Percentiles rank a stretch among this genome's conserved stretches.
Conservation (phyloP, 2,329 filamentous ascomycete genomes). For the Thelonectria olida region DNA sequence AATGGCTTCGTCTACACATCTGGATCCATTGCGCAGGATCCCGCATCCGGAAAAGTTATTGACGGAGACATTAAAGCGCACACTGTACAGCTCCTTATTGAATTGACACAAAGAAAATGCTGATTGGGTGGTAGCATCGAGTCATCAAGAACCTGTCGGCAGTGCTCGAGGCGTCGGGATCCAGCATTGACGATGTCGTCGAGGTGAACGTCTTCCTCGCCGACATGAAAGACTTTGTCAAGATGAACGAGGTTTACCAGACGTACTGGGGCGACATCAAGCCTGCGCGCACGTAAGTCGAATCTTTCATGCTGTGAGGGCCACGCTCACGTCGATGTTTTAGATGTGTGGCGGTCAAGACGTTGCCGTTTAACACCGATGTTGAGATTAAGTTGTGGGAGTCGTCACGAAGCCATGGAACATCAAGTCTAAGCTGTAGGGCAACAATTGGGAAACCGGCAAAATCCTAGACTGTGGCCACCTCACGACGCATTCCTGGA, state of each 20-base stretch:
- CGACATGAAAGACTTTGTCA: slow-evolving; percentile 76
- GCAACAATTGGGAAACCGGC: too few relatives aligned
- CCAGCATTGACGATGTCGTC: slow-evolving; percentile 70
- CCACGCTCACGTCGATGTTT: background rate
- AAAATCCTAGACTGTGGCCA: too few relatives aligned
- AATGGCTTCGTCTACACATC: slow-evolving; percentile 75
- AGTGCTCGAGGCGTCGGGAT: slow-evolving; percentile 74
- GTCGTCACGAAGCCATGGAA: slow-evolving; percentile 29
- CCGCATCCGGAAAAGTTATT: slow-evolving; percentile 63
- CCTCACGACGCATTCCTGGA: too few relatives aligned
- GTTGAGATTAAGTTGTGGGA: slow-evolving; percentile 44
- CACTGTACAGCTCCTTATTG: slow-evolving; percentile 52
- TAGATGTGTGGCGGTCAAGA: slow-evolving; percentile 45
- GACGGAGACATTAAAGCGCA: slow-evolving; percentile 73
- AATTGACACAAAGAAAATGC: background rate
- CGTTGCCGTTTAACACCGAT: slow-evolving; percentile 40
- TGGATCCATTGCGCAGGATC: slow-evolving; percentile 73
- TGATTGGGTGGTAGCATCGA: slow-evolving; percentile 50
- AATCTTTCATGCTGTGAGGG: too few relatives aligned
- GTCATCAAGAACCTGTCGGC: slow-evolving; percentile 75
- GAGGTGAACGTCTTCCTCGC: slow-evolving; percentile 78
- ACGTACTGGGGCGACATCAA: slow-evolving; percentile 68
- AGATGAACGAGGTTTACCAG: slow-evolving; percentile 78
- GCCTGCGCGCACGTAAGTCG: slow-evolving; percentile 48
- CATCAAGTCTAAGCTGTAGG: slow-evolving; percentile 29